Evolutionary conservation across 2,329 filamentous ascomycete species (phyloP).

Genomic region (Fusarium kyushuense): DNA sequence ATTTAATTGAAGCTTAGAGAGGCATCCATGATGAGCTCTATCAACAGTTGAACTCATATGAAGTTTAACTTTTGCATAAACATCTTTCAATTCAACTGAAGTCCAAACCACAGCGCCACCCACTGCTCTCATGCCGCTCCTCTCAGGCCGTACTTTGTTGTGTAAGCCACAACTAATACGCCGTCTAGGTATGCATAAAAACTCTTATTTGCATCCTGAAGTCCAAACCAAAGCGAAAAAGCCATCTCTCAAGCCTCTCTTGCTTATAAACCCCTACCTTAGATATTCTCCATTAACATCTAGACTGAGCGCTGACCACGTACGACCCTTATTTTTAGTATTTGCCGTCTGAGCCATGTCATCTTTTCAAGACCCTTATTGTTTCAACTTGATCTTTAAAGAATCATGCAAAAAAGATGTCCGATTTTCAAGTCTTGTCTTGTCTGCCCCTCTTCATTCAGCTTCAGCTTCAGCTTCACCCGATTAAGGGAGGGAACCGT

Average conservation of each 20-base stretch:
- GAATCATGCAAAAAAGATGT: not conserved
- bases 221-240: not conserved
- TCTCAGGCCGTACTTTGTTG: not conserved
- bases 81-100: not conserved
- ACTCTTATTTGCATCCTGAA: not conserved
- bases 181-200: not conserved
- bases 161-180: not conserved
- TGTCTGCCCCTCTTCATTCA: not conserved
- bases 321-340: not conserved
- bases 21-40: too few species aligned
- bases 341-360: not conserved
- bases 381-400: not conserved
- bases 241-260: not conserved
- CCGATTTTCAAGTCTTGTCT: not conserved
- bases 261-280: not conserved
- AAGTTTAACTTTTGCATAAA: not conserved
- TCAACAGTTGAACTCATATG: not conserved
- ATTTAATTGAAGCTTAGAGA: not conserved
- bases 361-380: not conserved
- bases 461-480: not conserved
- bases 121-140: not conserved
- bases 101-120: not conserved
- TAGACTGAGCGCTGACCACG: slow-evolving; percentile 5
- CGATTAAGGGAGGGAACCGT: not conserved
- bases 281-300: not conserved